Base-by-base conservation (phyloP, 345 rosid species). In the Tarenaya hassleriana region DNA sequence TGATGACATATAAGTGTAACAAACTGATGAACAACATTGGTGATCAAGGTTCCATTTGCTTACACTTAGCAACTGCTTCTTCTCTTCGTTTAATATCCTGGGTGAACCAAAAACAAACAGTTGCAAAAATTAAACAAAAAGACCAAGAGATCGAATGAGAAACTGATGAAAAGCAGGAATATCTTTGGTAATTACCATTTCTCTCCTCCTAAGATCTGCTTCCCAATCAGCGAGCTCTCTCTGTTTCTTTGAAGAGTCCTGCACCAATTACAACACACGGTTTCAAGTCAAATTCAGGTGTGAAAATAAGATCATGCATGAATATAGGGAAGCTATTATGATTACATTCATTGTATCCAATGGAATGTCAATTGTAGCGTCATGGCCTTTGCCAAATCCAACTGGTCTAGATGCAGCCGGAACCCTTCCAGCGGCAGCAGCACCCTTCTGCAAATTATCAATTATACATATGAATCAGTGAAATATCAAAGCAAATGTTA, bases 321-420 rank as follows among this genome's bases (percentile, higher is more conserved):
- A 47, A 7, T 8, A 31, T 7, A 34, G 3, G 31, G 39, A 46
- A 17, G 27, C 38, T 10, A 50, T 52, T 44, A 48, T n/a, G 34
- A 54, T 74, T 79, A 88, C 96, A 58, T 79, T 89, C 73, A 80
- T 66, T 16, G 76, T 67, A 75, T 84, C 92, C 39, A 94, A 67
- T 17, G 99, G 97, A 56, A 94, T 86, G 66, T 94, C 95, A 16
- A 82, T 92, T 0, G 96, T 86, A 3, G 95, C 97, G 56, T 78
- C 95, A 33, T 80, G 67, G 66, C 74, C 71, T 58, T 78, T 77
- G 39, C 88, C 91, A 71, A 63, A 81, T 50, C 76, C 92, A 44
- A 69, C 56, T 16, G 88, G 77, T 41, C 75, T 70, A 17, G 90
- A 71, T 34, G 88, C 75, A 50, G 76, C 55, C 58, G 90, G 81